Conservation (phyloP, 2,329 filamentous ascomycete species). For the Colletotrichum cereale region DNA sequence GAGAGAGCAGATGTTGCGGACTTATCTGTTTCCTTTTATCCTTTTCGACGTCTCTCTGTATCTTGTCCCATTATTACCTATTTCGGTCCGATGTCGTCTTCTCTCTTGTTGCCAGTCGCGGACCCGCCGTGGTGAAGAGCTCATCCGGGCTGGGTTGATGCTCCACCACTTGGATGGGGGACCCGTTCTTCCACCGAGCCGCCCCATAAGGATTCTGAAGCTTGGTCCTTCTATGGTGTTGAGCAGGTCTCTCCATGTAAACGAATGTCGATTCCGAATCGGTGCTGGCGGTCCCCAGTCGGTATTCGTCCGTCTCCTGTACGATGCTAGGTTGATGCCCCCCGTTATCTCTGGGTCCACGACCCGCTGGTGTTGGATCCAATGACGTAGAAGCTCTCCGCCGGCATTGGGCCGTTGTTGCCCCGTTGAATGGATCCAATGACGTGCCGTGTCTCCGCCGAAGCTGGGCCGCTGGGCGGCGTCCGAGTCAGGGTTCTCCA, state of each 20-base stretch:
- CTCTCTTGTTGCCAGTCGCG: conserved; percentile 31
- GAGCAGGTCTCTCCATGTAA: conserved; percentile 21
- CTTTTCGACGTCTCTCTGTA: conserved; percentile 28
- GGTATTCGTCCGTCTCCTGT: conserved; percentile 35
- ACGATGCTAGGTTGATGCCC: conserved; percentile 38
- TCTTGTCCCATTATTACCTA: conserved; percentile 26
- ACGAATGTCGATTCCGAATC: conserved; percentile 21
- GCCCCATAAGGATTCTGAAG: conserved; percentile 13
- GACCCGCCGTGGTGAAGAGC: conserved; percentile 37
- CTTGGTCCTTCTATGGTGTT: conserved; percentile 22
- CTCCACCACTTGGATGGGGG: conserved; percentile 27
- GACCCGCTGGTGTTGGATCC: conserved; percentile 33
- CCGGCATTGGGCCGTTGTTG: conserved; percentile 33
- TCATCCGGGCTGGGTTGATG: conserved; percentile 29
- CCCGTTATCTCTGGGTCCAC: conserved; percentile 33
- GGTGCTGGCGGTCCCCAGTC: conserved; percentile 38
- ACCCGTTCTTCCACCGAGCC: conserved; percentile 8
- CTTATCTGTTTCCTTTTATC: conserved; percentile 37
- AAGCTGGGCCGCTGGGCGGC: conserved; percentile 26
- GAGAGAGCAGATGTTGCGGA: conserved; percentile 10
- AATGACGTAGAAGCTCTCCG: conserved; percentile 40
- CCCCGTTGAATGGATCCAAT: conserved; percentile 35
- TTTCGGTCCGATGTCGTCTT: conserved; percentile 37
- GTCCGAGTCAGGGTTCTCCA: conserved; percentile 34
- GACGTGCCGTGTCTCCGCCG: conserved; percentile 40